A percentile compares a stretch with the other conserved stretches of the same genome.
Evolutionary conservation across 345 rosid genomes (phyloP).

Genomic region (Sapria himalayana): DNA sequence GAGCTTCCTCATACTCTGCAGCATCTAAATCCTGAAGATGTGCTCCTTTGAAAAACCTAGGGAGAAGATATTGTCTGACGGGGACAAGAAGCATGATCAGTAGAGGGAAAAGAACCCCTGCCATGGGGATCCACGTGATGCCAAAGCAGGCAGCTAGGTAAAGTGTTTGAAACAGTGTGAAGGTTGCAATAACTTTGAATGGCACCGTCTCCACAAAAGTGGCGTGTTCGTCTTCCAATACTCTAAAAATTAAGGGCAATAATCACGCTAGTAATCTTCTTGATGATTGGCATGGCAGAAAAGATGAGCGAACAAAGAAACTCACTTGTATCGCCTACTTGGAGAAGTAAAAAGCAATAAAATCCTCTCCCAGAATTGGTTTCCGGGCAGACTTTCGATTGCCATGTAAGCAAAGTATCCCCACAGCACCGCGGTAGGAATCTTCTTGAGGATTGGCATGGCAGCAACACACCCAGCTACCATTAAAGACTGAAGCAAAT

Average conservation of each 20-base stretch:
- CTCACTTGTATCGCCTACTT: constrained; percentile 80
- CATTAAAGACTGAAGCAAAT: constrained; percentile 79
- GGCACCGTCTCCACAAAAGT: constrained; percentile 80
- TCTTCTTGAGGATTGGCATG: constrained; percentile 78
- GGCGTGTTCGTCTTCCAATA: constrained; percentile 55
- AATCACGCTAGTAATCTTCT: too few relatives aligned
- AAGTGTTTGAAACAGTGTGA: constrained; percentile 57
- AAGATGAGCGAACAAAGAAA: constrained; percentile 6
- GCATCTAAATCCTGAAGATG: constrained; percentile 92
- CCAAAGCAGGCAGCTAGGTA: constrained; percentile 78
- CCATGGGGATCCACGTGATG: constrained; percentile 81
- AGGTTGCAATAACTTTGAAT: constrained; percentile 47
- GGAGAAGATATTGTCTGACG: constrained; percentile 61
- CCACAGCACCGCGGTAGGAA: constrained; percentile 94
- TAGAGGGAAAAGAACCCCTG: constrained; percentile 78
- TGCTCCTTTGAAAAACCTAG: constrained; percentile 66
- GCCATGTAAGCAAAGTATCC: constrained; percentile 99
- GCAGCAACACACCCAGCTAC: constrained; percentile 81
- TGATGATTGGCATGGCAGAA: too few relatives aligned
- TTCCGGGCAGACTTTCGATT: constrained; percentile 86
- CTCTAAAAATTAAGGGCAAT: constrained; percentile 21
- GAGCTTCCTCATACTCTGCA: constrained; percentile 78
- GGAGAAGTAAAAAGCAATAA: constrained; percentile 82
- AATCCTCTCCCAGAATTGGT: constrained; percentile 95
- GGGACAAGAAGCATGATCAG: constrained; percentile 87